Percentiles rank a stretch among this genome's conserved stretches.
Evolutionary conservation across 345 rosid genomes (phyloP).

Genomic region (Isatis tinctoria): DNA sequence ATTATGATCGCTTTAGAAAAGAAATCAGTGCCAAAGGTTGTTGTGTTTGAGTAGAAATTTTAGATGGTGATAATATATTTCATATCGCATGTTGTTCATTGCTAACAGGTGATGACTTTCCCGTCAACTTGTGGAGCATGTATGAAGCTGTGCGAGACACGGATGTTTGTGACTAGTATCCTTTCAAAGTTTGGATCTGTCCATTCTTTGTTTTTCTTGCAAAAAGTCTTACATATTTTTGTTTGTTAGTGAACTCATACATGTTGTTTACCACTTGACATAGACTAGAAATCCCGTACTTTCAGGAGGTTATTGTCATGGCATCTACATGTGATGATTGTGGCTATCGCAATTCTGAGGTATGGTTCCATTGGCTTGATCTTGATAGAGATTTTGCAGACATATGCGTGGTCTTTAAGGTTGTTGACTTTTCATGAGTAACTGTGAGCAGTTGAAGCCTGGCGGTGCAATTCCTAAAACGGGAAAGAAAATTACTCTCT

Average conservation of each 20-base stretch:
- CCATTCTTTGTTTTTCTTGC: neutral
- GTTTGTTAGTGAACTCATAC: constrained; percentile 5
- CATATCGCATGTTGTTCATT: neutral
- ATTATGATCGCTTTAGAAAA: neutral
- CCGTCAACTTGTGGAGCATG: constrained; percentile 47
- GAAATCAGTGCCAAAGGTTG: neutral
- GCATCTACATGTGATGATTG: constrained; percentile 81
- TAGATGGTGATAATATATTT: neutral
- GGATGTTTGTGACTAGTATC: constrained; percentile 49
- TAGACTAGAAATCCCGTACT: constrained; percentile 75
- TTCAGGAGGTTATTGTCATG: constrained; percentile 97
- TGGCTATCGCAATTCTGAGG: constrained; percentile 97
- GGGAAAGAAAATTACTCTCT: constrained; percentile 65
- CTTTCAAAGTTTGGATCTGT: constrained; percentile 3
- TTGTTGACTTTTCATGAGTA: neutral
- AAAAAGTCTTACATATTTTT: neutral
- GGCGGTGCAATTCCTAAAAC: constrained; percentile 81
- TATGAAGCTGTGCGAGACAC: constrained; percentile 34
- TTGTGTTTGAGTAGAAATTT: too few species aligned
- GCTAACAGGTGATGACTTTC: constrained; percentile 41
- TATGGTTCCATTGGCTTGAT: constrained; percentile 28
- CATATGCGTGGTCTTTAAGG: neutral
- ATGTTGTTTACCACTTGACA: constrained; percentile 41
- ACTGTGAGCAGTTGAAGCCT: constrained; percentile 65
- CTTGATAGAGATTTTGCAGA: neutral